Conservation (phyloP, 2,329 filamentous ascomycete species). For the Apiospora sp. region DNA sequence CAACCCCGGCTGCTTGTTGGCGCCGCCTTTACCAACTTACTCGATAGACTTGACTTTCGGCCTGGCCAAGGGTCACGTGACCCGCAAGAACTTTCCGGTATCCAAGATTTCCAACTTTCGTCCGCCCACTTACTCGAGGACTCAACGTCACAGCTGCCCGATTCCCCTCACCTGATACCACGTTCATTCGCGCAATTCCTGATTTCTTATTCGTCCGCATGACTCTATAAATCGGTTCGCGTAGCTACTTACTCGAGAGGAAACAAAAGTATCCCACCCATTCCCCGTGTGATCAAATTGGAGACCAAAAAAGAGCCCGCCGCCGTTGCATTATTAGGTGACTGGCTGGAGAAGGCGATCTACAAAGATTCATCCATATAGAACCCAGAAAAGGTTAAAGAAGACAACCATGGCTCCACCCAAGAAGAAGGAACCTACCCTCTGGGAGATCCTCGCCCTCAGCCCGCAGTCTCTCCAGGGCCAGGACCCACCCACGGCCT, state of each 20-base stretch:
- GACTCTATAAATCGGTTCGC: conserved; percentile 18
- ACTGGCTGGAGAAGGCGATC: neutral
- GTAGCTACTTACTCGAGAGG: conserved; percentile 2
- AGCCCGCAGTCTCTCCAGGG: conserved; percentile 56
- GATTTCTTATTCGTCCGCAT: neutral
- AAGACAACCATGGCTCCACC: conserved; percentile 35
- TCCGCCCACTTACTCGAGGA: conserved; percentile 17
- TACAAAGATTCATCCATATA: neutral
- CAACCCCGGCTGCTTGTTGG: neutral
- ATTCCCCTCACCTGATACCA: conserved; percentile 12
- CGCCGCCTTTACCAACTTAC: neutral
- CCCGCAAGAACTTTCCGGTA: conserved; percentile 9
- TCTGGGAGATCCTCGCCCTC: conserved; percentile 69
- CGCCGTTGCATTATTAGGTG: neutral
- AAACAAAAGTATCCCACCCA: conserved; percentile 13
- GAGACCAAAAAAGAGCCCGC: neutral
- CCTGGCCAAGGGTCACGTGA: conserved; percentile 21
- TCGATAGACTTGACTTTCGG: neutral
- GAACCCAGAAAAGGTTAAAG: neutral
- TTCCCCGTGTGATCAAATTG: conserved; percentile 1
- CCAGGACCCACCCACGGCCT: conserved; percentile 51
- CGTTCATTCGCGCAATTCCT: neutral
- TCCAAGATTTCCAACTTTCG: conserved; percentile 24
- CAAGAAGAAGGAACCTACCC: conserved; percentile 49
- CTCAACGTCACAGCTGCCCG: conserved; percentile 14